phyloP scores from a whole-genome alignment of 257 asterid genomes.

The Gynochthodes officinalis region DNA sequence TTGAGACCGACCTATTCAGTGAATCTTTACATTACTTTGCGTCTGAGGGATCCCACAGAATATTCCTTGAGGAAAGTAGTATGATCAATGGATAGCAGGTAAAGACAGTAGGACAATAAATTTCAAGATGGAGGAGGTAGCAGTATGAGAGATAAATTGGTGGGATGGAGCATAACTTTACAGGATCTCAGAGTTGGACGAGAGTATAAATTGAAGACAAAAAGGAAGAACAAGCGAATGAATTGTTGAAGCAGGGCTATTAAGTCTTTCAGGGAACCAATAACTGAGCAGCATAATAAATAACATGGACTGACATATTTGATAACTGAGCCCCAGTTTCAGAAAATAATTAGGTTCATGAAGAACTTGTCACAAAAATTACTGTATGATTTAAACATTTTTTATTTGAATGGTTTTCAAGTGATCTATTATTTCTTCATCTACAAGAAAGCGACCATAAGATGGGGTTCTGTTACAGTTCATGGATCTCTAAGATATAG shows the following conservation, averaged over 20 bases:
- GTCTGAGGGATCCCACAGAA: not conserved
- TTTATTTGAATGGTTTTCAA: not conserved
- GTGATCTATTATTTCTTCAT: not conserved
- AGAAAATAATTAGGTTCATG: not conserved
- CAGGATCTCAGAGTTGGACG: not conserved
- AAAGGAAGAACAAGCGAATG: not conserved
- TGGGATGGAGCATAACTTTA: not conserved
- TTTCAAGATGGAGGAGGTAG: not conserved
- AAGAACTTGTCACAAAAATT: not conserved
- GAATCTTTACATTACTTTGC: not conserved
- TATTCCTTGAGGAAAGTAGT: not conserved
- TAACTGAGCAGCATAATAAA: no score
- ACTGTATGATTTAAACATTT: not conserved
- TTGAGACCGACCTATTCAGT: no score
- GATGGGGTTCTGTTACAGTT: not conserved
- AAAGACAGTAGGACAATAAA: not conserved
- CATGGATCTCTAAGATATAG: not conserved
- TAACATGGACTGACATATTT: no score
- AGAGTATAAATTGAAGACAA: not conserved
- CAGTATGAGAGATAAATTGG: not conserved
- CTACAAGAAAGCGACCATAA: not conserved
- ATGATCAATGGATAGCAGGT: not conserved
- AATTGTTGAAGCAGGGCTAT: not conserved
- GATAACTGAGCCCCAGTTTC: not conserved
- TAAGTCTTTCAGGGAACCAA: not conserved